Evolutionary conservation across 2,329 filamentous ascomycete genomes (phyloP).

Genomic region (Sclerotinia spermophila): DNA sequence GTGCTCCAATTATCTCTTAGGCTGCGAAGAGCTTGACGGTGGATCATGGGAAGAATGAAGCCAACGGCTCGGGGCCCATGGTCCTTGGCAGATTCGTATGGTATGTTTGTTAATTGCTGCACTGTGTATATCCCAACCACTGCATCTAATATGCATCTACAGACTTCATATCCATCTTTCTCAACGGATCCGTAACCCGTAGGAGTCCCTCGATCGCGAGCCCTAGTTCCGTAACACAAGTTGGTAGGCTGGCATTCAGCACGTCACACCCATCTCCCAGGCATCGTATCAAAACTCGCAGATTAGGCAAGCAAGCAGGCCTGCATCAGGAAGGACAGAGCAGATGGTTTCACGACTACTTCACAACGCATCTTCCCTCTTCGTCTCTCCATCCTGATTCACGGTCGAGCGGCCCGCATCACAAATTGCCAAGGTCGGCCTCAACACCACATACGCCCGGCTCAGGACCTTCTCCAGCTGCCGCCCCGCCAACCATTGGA

Average conservation of each 20-base stretch:
- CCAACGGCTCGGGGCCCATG: constrained; percentile 24
- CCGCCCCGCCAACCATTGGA: constrained; percentile 57
- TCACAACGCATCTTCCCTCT: constrained; percentile 91
- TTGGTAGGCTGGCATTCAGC: constrained; percentile 15
- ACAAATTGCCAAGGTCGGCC: constrained; percentile 81
- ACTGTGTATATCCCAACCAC: background rate
- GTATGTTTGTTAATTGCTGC: constrained; percentile 21
- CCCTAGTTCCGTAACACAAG: constrained; percentile 12
- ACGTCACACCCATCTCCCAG: constrained; percentile 12
- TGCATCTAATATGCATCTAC: constrained; percentile 13
- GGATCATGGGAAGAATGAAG: constrained; percentile 25
- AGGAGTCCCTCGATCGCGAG: background rate
- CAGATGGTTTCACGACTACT: constrained; percentile 81
- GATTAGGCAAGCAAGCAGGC: constrained; percentile 12
- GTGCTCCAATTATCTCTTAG: background rate
- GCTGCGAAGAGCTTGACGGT: background rate
- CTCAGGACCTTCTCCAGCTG: constrained; percentile 52
- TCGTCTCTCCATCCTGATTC: constrained; percentile 90
- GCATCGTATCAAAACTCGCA: constrained; percentile 12
- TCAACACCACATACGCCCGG: constrained; percentile 70
- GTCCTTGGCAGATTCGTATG: constrained; percentile 37
- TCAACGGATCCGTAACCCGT: constrained; percentile 22
- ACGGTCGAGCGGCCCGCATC: constrained; percentile 62
- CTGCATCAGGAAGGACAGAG: constrained; percentile 17
- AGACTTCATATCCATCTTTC: constrained; percentile 36